Evolutionary conservation across 2,329 filamentous ascomycete species (phyloP).

Genomic region (Calonectria pauciramosa): DNA sequence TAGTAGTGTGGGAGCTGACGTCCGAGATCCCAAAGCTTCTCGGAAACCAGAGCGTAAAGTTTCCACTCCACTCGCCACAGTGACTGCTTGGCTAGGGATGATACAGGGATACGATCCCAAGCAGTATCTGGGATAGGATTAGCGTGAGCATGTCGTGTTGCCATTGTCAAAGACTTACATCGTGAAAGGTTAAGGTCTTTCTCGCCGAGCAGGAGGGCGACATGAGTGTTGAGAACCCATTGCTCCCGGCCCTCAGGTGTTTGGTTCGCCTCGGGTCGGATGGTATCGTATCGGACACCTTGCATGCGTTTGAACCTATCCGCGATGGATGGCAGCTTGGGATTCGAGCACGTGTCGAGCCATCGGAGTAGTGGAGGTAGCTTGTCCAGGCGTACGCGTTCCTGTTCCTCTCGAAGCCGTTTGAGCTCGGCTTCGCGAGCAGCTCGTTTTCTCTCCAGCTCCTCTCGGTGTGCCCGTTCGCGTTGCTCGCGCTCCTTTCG

Average conservation of each 20-base stretch:
- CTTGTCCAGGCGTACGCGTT: slow-evolving; percentile 67
- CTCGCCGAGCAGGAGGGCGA: slow-evolving; percentile 73
- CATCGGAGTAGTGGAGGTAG: slow-evolving; percentile 73
- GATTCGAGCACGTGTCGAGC: slow-evolving; percentile 67
- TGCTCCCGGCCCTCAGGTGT: slow-evolving; percentile 72
- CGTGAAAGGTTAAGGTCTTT: slow-evolving; percentile 72
- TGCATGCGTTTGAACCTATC: slow-evolving; percentile 69
- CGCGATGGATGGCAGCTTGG: slow-evolving; percentile 64
- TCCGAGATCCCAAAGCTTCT: slow-evolving; percentile 66
- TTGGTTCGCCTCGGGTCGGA: slow-evolving; percentile 66
- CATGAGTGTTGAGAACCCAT: slow-evolving; percentile 76
- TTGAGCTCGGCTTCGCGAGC: slow-evolving; percentile 66
- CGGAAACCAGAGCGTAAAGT: slow-evolving; percentile 67
- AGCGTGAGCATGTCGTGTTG: neutral
- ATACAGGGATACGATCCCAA: slow-evolving; percentile 70
- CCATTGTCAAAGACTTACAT: slow-evolving; percentile 60
- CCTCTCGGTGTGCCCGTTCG: slow-evolving; percentile 59
- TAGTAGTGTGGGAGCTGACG: slow-evolving; percentile 67
- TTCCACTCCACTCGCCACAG: slow-evolving; percentile 73
- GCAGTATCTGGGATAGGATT: slow-evolving; percentile 62
- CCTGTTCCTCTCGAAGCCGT: slow-evolving; percentile 67
- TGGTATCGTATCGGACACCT: slow-evolving; percentile 75
- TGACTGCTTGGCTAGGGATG: slow-evolving; percentile 66
- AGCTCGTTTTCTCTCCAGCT: slow-evolving; percentile 62
- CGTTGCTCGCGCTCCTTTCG: slow-evolving; percentile 64